These are phyloP conservation scores for Aspergillus transmontanensis DNA, from an alignment of 2,329 filamentous ascomycete genomes.

Conservation along the genomic window DNA sequence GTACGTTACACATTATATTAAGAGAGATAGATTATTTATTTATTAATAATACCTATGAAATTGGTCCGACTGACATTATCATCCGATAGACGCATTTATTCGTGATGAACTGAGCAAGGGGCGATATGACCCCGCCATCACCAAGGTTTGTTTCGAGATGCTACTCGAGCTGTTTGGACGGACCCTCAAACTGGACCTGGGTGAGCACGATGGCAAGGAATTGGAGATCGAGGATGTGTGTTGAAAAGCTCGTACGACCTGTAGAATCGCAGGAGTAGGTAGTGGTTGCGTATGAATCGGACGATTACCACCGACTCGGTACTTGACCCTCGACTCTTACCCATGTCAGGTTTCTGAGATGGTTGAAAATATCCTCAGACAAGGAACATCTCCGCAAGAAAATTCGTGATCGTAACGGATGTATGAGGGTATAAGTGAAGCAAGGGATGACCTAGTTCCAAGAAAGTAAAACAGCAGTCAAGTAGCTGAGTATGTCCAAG, in stretches of 20 bases:
- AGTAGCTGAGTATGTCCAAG: background rate
- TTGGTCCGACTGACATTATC: slow-evolving; percentile 5
- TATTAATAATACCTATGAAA: background rate
- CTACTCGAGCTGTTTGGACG: slow-evolving; percentile 82
- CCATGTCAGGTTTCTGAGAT: background rate
- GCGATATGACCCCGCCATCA: slow-evolving; percentile 85
- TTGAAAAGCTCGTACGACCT: slow-evolving; percentile 37
- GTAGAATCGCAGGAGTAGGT: background rate
- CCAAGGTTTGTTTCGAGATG: slow-evolving; percentile 88
- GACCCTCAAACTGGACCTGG: slow-evolving; percentile 76
- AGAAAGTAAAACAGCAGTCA: background rate
- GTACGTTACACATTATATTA: slow-evolving; percentile 45
- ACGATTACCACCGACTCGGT: background rate
- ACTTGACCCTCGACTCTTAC: background rate
- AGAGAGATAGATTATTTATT: too few relatives aligned
- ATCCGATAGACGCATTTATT: slow-evolving; percentile 74
- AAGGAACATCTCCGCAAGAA: background rate
- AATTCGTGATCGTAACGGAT: background rate
- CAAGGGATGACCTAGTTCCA: background rate
- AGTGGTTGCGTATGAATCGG: background rate
- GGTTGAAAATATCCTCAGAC: background rate
- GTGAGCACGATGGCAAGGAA: slow-evolving; percentile 63
- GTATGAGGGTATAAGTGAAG: background rate
- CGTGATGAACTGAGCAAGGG: slow-evolving; percentile 90
- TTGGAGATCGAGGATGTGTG: slow-evolving; percentile 73